These are phyloP conservation scores for Ustilaginoidea virens DNA, from an alignment of 2,329 filamentous ascomycete genomes.

Conservation along the genomic window DNA sequence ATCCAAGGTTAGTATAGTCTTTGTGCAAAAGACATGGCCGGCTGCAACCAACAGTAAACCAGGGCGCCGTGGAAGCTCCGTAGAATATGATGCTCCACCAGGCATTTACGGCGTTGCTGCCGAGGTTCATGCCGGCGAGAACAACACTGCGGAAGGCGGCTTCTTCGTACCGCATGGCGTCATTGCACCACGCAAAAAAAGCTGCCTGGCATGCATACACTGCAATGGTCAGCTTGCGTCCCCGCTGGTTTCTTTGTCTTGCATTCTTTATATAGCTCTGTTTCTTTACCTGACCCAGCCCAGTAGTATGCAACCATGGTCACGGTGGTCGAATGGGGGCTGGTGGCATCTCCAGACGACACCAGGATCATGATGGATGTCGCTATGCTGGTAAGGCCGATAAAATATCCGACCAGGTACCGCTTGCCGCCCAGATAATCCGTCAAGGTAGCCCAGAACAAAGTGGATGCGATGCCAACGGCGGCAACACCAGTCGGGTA, in stretches of 20 bases:
- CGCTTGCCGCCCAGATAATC: constrained; percentile 48
- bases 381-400: constrained; percentile 45
- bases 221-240: no score
- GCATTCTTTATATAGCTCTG: not conserved
- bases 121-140: constrained; percentile 56
- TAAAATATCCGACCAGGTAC: constrained; percentile 52
- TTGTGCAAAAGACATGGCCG: not conserved
- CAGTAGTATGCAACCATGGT: constrained; percentile 55
- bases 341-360: constrained; percentile 25
- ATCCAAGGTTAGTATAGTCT: not conserved
- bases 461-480: constrained; percentile 41
- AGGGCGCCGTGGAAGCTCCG: constrained; percentile 48
- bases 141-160: constrained; percentile 49
- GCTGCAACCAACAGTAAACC: constrained; percentile 38
- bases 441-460: constrained; percentile 56
- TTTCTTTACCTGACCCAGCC: constrained; percentile 32
- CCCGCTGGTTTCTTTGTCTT: no score
- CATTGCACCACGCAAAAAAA: constrained; percentile 65
- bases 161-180: constrained; percentile 49
- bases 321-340: constrained; percentile 27
- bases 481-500: constrained; percentile 42
- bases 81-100: constrained; percentile 66
- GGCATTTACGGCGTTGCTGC: constrained; percentile 52
- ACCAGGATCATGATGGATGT: constrained; percentile 48
- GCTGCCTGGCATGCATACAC: constrained; percentile 61